A percentile compares a stretch with the other conserved stretches of the same genome.
These are phyloP conservation scores for Apiotrichum montevideense DNA, from an alignment of 1,284 basidiomycete species.

Conservation along the genomic window DNA sequence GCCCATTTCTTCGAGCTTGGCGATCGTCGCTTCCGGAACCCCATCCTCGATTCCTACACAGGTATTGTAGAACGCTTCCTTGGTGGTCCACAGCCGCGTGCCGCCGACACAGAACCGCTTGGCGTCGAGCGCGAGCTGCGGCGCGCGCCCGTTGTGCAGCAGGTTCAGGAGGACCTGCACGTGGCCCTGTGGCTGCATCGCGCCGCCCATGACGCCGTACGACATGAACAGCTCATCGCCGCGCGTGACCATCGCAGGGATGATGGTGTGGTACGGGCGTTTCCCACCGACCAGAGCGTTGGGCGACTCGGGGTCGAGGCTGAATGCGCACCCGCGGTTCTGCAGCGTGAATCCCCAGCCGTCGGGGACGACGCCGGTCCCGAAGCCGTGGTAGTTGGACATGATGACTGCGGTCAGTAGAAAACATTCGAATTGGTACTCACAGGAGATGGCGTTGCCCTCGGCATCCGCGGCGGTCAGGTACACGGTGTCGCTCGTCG, in stretches of 20 bases:
- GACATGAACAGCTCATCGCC: conserved; percentile 77
- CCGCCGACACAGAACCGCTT: conserved; percentile 80
- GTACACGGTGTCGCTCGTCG: conserved; percentile 82
- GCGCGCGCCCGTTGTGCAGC: conserved; percentile 31
- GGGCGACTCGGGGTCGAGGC: conserved; percentile 66
- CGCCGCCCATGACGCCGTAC: conserved; percentile 88
- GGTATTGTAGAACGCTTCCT: conserved; percentile 55
- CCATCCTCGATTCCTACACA: conserved; percentile 83
- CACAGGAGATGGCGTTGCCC: conserved; percentile 71
- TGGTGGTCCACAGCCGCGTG: conserved; percentile 10
- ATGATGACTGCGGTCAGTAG: conserved; percentile 13
- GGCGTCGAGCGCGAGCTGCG: conserved; percentile 70
- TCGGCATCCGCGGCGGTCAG: conserved; percentile 77
- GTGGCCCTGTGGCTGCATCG: conserved; percentile 83
- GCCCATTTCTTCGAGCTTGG: conserved; percentile 69
- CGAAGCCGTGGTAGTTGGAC: conserved; percentile 64
- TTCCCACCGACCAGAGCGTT: conserved; percentile 74
- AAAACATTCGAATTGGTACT: not conserved
- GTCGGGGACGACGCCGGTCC: conserved; percentile 64
- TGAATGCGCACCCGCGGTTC: conserved; percentile 81
- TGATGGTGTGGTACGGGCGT: conserved; percentile 88
- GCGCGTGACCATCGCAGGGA: conserved; percentile 79
- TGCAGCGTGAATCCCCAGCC: conserved; percentile 90
- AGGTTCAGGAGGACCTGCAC: conserved; percentile 73
- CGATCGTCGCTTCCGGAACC: conserved; percentile 57